These are phyloP conservation scores for Talaromyces albobiverticillius DNA, from an alignment of 2,329 filamentous ascomycete genomes.

Conservation along the genomic window DNA sequence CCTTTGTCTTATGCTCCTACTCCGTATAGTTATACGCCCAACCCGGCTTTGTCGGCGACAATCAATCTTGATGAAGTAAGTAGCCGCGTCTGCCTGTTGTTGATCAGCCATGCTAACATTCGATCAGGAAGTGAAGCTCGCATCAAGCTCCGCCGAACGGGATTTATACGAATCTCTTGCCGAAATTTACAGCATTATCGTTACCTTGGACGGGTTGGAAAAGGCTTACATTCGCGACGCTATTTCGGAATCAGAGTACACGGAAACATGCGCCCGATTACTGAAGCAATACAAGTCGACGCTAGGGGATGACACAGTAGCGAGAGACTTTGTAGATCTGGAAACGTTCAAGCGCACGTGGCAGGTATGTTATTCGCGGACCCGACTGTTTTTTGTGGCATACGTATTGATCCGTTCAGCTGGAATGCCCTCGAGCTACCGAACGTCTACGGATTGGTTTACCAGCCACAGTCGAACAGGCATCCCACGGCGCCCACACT, in stretches of 20 bases:
- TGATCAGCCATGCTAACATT: constrained; percentile 20
- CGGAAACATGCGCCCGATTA: constrained; percentile 89
- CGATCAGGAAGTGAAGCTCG: constrained; percentile 82
- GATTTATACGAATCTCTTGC: constrained; percentile 94
- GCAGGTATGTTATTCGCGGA: constrained; percentile 68
- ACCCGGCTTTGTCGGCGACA: constrained; percentile 75
- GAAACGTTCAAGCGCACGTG: constrained; percentile 90
- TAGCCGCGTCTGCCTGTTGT: constrained; percentile 5
- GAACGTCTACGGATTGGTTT: constrained; percentile 90
- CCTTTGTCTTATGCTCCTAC: constrained; percentile 81
- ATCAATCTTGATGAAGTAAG: constrained; percentile 89
- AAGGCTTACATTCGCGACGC: constrained; percentile 97
- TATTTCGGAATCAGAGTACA: constrained; percentile 86
- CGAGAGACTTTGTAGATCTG: constrained; percentile 79
- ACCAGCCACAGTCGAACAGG: constrained; percentile 73
- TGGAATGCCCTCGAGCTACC: constrained; percentile 91
- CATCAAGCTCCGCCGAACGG: constrained; percentile 79
- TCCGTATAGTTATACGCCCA: constrained; percentile 87
- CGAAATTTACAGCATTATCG: constrained; percentile 95
- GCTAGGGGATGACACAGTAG: constrained; percentile 84
- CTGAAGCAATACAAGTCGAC: constrained; percentile 97
- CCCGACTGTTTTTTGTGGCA: neutral
- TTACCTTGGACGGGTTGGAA: constrained; percentile 91
- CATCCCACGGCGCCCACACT: constrained; percentile 49
- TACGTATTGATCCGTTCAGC: constrained; percentile 48